phyloP scores from a whole-genome alignment of 2,329 filamentous ascomycete species.

The Pseudopyricularia cyperi region DNA sequence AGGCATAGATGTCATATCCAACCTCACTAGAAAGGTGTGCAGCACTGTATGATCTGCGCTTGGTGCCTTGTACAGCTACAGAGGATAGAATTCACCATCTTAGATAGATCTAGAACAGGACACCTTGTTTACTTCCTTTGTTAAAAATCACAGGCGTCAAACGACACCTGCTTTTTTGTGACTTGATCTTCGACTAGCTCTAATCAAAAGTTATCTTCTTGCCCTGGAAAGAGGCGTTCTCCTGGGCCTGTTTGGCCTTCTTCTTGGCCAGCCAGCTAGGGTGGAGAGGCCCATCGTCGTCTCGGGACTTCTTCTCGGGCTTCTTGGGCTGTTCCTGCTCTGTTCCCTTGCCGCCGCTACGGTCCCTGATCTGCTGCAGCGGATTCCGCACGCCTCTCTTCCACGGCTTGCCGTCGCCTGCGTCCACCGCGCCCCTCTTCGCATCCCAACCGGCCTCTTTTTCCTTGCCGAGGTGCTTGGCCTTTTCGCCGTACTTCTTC shows the following conservation, averaged over 20 bases:
- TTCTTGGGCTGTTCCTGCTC: constrained; percentile 7
- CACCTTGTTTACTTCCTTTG: too few relatives aligned
- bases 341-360: constrained; percentile 1
- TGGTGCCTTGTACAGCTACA: too few relatives aligned
- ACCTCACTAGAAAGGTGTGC: neutral
- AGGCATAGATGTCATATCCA: neutral
- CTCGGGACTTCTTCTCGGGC: constrained; percentile 9
- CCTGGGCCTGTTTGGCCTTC: constrained; percentile 43
- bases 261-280: constrained; percentile 53
- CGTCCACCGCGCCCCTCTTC: constrained; percentile 39
- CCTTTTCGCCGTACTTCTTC: constrained; percentile 62
- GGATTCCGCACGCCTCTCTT: constrained; percentile 32
- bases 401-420: constrained; percentile 33
- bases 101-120: too few relatives aligned
- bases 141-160: too few relatives aligned
- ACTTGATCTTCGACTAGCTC: neutral
- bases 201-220: constrained; percentile 45
- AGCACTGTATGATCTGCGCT: too few relatives aligned
- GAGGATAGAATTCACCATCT: too few relatives aligned
- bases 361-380: constrained; percentile 10
- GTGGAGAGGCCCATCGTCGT: constrained; percentile 37
- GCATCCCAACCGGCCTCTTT: constrained; percentile 40
- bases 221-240: constrained; percentile 38
- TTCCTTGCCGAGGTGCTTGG: constrained; percentile 46
- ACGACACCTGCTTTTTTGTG: neutral